Evolutionary conservation across 2,329 filamentous ascomycete genomes (phyloP).

Genomic region (Beauveria sp.): DNA sequence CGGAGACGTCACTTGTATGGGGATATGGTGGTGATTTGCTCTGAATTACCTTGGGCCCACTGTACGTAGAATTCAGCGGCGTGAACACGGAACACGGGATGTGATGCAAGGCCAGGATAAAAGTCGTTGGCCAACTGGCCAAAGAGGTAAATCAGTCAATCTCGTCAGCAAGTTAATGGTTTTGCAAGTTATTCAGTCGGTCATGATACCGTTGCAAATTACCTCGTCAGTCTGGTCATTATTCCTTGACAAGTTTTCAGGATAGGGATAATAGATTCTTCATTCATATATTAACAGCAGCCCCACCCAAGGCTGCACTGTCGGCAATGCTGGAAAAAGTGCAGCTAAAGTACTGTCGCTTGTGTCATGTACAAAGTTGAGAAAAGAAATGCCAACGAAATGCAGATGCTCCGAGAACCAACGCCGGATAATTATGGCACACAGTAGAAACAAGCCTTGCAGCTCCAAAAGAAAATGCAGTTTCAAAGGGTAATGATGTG

Average conservation of each 20-base stretch:
- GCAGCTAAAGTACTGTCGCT: neutral
- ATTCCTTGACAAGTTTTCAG: neutral
- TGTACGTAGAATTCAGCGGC: too few relatives aligned
- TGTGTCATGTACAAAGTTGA: neutral
- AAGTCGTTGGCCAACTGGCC: too few relatives aligned
- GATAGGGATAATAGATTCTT: neutral
- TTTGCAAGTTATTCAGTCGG: too few relatives aligned
- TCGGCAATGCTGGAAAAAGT: neutral
- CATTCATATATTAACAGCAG: neutral
- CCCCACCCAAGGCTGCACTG: neutral
- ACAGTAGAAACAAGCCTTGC: neutral
- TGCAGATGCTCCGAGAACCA: constrained; percentile 3
- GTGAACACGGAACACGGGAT: too few relatives aligned
- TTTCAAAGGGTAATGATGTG: neutral
- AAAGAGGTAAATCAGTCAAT: neutral
- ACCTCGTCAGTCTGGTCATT: too few relatives aligned
- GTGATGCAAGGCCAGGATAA: too few relatives aligned
- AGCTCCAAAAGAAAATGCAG: neutral
- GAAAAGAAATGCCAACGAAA: neutral
- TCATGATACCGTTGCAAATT: too few relatives aligned
- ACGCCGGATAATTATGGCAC: neutral
- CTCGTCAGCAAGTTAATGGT: neutral
- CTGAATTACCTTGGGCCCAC: too few relatives aligned
- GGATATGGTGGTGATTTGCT: too few relatives aligned
- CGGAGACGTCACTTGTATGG: neutral